Base-by-base conservation (phyloP, 2,329 filamentous ascomycete species). In the Monilinia fructigena region DNA sequence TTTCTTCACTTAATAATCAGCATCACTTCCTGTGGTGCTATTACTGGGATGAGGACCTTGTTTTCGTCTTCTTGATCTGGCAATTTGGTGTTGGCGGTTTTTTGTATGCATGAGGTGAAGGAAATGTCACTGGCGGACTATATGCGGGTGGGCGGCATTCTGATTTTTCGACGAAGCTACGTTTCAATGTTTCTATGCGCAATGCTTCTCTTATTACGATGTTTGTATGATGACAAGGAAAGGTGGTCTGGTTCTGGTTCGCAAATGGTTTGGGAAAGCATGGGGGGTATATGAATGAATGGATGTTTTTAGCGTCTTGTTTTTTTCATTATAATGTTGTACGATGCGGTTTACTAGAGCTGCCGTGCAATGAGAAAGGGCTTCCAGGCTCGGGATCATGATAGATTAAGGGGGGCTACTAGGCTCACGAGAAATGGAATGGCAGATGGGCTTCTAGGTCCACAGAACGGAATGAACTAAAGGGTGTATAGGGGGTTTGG, bases 151-250 rank as follows among this genome's bases (percentile, higher is more conserved):
- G 58, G 45, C 45, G 45, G 58, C 58, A 60, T 60, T 60, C 58
- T 60, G 28, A 50, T 60, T 50, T 60, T 60, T 60, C 56, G 45
- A 60, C 50, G 63, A 65, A 60, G 63, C 63, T 65, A 65, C 35
- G 63, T 60, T 65, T 65, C 54, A 45, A 65, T 52, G 56, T 60
- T 60, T 60, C 58, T 60, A 60, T 48, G 58, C 58, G 58, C 58
- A 50, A 60, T 60, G 58, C 58, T 60, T 60, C 58, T 50, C 35
- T 60, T 60, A 60, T 60, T 50, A 60, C 58, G 58, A 60, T 50
- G 47, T 60, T 45, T 63, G 60, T 63, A 63, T 63, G 60, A 65
- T 61, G 63, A 47, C 26, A 60, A 45, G 52, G 23, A 31, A 47
- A 45, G 45, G 54, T 52, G 23, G 47, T 28, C 6, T 45, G 55